These are phyloP conservation scores for Cyberlindnera samutprakarnensis DNA, from an alignment of 805 yeast species.

Conservation along the genomic window DNA sequence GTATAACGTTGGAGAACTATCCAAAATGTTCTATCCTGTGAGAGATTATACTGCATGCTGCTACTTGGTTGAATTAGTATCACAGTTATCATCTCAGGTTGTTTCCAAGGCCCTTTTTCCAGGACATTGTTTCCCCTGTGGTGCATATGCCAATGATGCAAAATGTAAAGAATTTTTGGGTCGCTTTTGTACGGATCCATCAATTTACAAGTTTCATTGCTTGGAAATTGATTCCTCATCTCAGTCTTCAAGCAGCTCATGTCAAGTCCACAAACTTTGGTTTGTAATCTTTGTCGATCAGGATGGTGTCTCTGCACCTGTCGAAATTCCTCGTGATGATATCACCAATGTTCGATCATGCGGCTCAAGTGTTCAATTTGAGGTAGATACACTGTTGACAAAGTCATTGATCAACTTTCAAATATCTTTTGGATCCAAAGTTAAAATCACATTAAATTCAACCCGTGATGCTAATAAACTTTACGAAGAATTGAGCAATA, in stretches of 20 bases:
- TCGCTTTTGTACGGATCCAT: slow-evolving; percentile 1
- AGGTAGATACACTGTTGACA: slow-evolving; percentile 4
- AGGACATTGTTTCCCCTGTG: slow-evolving; percentile 2
- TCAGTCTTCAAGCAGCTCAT: slow-evolving; percentile 5
- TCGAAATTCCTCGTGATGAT: slow-evolving; percentile 11
- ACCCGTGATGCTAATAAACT: neutral
- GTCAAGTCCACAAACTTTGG: slow-evolving; percentile 9
- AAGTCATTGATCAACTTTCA: slow-evolving; percentile 9
- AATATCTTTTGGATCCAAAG: slow-evolving; percentile 1
- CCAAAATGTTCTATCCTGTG: slow-evolving; percentile 5
- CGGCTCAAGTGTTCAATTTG: slow-evolving; percentile 3
- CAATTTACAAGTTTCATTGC: slow-evolving; percentile 6
- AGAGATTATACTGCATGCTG: slow-evolving; percentile 12
- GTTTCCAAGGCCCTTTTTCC: slow-evolving; percentile 1
- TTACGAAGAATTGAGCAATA: neutral
- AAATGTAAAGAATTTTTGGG: slow-evolving; percentile 11
- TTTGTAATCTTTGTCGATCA: slow-evolving; percentile 11
- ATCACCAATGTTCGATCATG: slow-evolving; percentile 3
- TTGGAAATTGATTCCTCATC: slow-evolving; percentile 5
- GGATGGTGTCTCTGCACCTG: slow-evolving; percentile 15
- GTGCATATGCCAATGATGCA: slow-evolving; percentile 15
- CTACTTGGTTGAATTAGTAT: slow-evolving; percentile 17
- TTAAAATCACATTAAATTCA: slow-evolving; percentile 6
- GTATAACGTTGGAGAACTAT: neutral
- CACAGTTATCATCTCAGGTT: slow-evolving; percentile 10